Evolutionary conservation across 2,329 filamentous ascomycete genomes (phyloP).

Genomic region (Fusarium incarnatum): DNA sequence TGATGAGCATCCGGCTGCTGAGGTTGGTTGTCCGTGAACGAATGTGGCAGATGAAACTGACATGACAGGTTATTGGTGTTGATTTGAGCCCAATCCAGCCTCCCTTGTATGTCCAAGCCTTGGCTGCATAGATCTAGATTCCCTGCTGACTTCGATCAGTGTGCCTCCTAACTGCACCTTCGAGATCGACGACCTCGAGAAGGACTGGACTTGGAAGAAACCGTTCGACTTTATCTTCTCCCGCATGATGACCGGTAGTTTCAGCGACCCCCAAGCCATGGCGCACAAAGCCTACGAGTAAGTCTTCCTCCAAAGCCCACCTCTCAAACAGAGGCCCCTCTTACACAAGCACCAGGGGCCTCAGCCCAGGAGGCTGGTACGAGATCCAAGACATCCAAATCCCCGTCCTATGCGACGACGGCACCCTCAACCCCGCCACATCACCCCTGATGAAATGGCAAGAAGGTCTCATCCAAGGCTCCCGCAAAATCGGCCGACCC

Average conservation of each 20-base stretch:
- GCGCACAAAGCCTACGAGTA: constrained; percentile 10
- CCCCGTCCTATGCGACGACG: constrained; percentile 23
- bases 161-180: constrained; percentile 27
- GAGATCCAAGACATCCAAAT: constrained; percentile 35
- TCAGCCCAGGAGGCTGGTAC: constrained; percentile 23
- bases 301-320: fast-evolving
- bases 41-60: not conserved
- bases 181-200: constrained; percentile 29
- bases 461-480: constrained; percentile 10
- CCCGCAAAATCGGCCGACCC: constrained; percentile 19
- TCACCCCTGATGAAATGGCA: constrained; percentile 25
- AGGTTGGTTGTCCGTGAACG: not conserved
- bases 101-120: constrained; percentile 6
- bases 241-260: constrained; percentile 33
- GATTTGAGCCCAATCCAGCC: constrained; percentile 28
- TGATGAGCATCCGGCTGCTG: constrained; percentile 21
- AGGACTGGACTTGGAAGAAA: constrained; percentile 26
- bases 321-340: fast-evolving
- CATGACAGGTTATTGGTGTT: constrained; percentile 20
- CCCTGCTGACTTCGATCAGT: not conserved
- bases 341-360: not conserved
- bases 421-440: not conserved
- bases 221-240: constrained; percentile 31
- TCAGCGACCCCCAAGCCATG: not conserved
- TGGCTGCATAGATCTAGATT: fast-evolving